Evolutionary conservation across 2,329 filamentous ascomycete genomes (phyloP), one percentile per base, ranked within the genome.

Genomic region (Periconia digitata): DNA sequence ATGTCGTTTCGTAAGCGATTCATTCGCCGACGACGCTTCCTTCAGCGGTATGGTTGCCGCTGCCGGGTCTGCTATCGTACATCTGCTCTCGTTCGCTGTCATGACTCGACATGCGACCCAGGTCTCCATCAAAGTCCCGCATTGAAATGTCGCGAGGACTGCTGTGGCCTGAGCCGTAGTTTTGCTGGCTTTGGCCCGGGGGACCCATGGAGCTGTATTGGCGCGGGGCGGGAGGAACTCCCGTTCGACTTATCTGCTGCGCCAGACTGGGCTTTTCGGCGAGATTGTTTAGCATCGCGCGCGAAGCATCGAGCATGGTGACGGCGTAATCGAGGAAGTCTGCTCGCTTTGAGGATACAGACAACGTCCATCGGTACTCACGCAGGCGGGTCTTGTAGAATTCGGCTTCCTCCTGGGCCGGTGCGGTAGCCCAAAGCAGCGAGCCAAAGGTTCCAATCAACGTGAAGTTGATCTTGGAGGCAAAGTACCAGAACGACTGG

Each of bases 281-380:
- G 21, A 78, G 59, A 29, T 72, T 71, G 40, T 69, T 70, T 49
- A 79, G 59, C 72, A 77, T 73, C 7, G 68, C 67, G 32, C 69
- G 66, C 37, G 66, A 72, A 5, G 74, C 74, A 41, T 76, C 74
- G 27, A 79, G 60, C 64, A 74, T 73, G 44, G 70, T 69, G 8
- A 77, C 64, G 10, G 76, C 76, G 29, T 72, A 72, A 15, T 71
- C 69, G 6, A 79, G 71, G 63, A 76, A 79, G 21, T 66, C 74
- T 10, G 81, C 82, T 40, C 87, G 85, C 67, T 90, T 90, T 38
- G 84, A 86, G 71, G 87, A 92, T 40, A 97, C 92, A 8, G 87
- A 87, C 46, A 97, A 77, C 8, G 92, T 96, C 92, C 92, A 99
- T 42, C 90, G 83, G 67, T 96, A 97, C 73, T 99, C 92, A 50